These are phyloP conservation scores for Penicillium coprophilum DNA, from an alignment of 495 filamentous ascomycete genomes.

Conservation along the genomic window DNA sequence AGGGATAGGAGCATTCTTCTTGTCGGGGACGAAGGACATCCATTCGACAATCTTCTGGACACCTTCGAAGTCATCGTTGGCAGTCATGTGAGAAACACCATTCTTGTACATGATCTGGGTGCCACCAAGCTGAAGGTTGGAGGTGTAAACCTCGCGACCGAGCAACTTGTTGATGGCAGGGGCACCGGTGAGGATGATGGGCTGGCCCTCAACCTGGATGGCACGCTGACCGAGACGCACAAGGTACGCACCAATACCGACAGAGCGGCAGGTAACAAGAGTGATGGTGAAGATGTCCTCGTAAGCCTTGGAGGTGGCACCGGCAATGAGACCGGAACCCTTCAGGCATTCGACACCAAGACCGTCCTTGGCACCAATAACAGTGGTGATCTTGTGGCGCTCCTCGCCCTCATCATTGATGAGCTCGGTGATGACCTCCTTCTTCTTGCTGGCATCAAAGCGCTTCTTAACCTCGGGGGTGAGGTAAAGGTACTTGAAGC, in stretches of 20 bases:
- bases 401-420: conserved; percentile 84
- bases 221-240: conserved; percentile 97
- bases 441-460: conserved; percentile 78
- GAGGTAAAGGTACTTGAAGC: conserved; percentile 98
- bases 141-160: conserved; percentile 97
- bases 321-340: conserved; percentile 96
- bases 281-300: conserved; percentile 99
- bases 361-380: conserved; percentile 92
- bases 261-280: conserved; percentile 94
- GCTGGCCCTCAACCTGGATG: conserved; percentile 98
- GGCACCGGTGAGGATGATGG: conserved; percentile 97
- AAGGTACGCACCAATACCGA: conserved; percentile 97
- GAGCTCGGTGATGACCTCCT: conserved; percentile 85
- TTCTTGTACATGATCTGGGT: conserved; percentile 99
- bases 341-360: conserved; percentile 96
- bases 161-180: conserved; percentile 98
- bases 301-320: conserved; percentile 94
- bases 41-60: conserved; percentile 97
- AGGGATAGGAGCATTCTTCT: conserved; percentile 84
- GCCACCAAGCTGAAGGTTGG: conserved; percentile 96
- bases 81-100: conserved; percentile 98
- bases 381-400: conserved; percentile 89
- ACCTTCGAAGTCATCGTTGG: conserved; percentile 95
- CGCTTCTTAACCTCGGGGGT: conserved; percentile 81
- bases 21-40: conserved; percentile 95